Conservation (phyloP, 225 moss, liverwort and hornwort genomes). For the Polytrichum commune region DNA sequence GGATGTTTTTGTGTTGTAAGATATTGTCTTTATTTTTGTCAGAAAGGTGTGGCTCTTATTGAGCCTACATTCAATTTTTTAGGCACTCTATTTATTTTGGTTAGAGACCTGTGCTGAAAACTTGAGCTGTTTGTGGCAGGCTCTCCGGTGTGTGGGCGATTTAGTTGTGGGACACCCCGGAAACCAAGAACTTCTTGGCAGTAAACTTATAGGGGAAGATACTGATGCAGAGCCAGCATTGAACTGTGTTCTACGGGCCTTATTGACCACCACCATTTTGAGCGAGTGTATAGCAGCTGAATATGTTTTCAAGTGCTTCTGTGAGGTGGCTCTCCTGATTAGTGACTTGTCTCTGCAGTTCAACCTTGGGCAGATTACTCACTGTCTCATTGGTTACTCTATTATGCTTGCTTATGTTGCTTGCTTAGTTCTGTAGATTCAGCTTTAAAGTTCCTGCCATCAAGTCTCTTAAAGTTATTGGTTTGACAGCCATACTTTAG, state of each 20-base stretch:
- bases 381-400: background rate
- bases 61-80: too few relatives aligned
- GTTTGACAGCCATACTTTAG: too few relatives aligned
- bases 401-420: too few relatives aligned
- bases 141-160: constrained; percentile 92
- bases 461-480: too few relatives aligned
- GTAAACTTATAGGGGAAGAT: constrained; percentile 83
- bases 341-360: too few relatives aligned
- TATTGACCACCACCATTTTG: constrained; percentile 79
- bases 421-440: too few relatives aligned
- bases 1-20: too few relatives aligned
- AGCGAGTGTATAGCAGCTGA: constrained; percentile 98
- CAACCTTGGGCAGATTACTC: too few relatives aligned
- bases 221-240: constrained; percentile 84
- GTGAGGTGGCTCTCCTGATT: constrained; percentile 41
- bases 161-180: constrained; percentile 77
- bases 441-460: too few relatives aligned
- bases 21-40: too few relatives aligned
- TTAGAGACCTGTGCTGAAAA: background rate
- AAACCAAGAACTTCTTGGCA: constrained; percentile 86
- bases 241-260: constrained; percentile 80
- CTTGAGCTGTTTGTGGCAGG: constrained; percentile 44
- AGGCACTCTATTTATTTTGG: too few relatives aligned
- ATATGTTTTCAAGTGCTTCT: constrained; percentile 91
- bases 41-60: too few relatives aligned